Conservation (phyloP, 1,284 basidiomycete species). For the Trichosporon coremiiforme region DNA sequence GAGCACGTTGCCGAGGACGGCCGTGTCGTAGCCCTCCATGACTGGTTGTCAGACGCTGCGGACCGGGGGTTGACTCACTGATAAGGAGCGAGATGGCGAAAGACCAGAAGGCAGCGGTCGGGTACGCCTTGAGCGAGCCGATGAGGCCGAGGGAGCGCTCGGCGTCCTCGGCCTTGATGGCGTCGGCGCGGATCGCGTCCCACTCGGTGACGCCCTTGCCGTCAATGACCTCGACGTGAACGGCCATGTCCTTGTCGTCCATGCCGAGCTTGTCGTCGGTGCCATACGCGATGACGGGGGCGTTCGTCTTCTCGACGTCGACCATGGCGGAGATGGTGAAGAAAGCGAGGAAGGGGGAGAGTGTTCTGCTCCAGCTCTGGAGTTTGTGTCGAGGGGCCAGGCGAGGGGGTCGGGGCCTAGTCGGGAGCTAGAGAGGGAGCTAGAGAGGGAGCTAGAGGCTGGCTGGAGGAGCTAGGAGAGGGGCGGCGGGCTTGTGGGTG, state of each 20-base stretch:
- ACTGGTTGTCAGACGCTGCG: conserved; percentile 3
- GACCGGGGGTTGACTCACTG: conserved; percentile 20
- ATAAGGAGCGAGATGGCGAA: conserved; percentile 30
- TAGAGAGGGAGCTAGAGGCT: not conserved
- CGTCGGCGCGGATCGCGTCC: conserved; percentile 25
- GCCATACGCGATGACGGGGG: not conserved
- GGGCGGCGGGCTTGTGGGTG: not conserved
- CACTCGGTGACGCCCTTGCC: conserved; percentile 3
- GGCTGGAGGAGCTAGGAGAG: not conserved
- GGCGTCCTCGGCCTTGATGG: conserved; percentile 29
- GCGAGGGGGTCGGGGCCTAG: not conserved
- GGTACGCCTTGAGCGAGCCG: conserved; percentile 28
- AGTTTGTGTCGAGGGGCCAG: not conserved
- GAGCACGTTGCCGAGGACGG: conserved; percentile 24
- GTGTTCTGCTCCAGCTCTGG: not conserved
- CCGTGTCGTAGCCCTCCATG: conserved; percentile 27
- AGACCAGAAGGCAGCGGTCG: conserved; percentile 31
- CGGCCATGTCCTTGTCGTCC: not conserved
- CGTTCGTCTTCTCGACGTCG: conserved; percentile 9
- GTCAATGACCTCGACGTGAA: conserved; percentile 6
- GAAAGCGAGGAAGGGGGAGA: not conserved
- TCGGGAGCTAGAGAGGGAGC: not conserved
- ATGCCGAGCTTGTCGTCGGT: not conserved
- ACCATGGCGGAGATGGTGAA: not conserved
- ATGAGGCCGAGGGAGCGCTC: conserved; percentile 27